Conservation (phyloP, 345 rosid species). For the Syzygium aromaticum region DNA sequence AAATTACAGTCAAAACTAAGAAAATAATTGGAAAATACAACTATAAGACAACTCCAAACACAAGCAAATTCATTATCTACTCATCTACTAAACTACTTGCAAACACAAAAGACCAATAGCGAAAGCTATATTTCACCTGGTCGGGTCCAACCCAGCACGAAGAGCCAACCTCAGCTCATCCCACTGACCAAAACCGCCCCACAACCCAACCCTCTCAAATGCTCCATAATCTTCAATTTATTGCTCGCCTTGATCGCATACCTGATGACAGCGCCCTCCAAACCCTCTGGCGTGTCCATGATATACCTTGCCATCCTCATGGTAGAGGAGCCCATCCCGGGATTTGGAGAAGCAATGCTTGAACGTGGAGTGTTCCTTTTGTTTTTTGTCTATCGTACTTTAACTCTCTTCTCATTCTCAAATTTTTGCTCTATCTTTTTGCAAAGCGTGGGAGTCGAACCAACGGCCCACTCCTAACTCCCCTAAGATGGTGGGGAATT, state of each 20-base stretch:
- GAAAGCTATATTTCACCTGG: constrained; percentile 34
- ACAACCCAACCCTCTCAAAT: constrained; percentile 80
- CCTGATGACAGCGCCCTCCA: constrained; percentile 60
- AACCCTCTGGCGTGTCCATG: constrained; percentile 61
- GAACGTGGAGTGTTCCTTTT: constrained; percentile 3
- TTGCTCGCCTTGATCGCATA: constrained; percentile 91
- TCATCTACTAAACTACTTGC: neutral
- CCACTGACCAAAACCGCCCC: constrained; percentile 97
- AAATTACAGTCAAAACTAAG: neutral
- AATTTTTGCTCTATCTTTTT: too few relatives aligned
- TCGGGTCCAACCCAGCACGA: constrained; percentile 79
- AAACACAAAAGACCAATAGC: neutral
- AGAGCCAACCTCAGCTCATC: constrained; percentile 89
- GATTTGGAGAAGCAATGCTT: constrained; percentile 78
- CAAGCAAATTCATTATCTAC: neutral
- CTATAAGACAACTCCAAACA: neutral
- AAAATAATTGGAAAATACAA: neutral
- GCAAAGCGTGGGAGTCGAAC: too few relatives aligned
- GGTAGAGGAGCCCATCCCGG: constrained; percentile 72
- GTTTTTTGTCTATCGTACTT: too few relatives aligned
- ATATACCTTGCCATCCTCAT: constrained; percentile 82
- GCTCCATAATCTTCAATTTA: constrained; percentile 87
- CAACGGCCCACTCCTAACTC: too few relatives aligned
- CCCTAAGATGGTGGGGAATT: too few relatives aligned
- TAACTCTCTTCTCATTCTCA: too few relatives aligned